Evolutionary conservation across 2,329 filamentous ascomycete species (phyloP).

Genomic region (Macrophomina tecta): DNA sequence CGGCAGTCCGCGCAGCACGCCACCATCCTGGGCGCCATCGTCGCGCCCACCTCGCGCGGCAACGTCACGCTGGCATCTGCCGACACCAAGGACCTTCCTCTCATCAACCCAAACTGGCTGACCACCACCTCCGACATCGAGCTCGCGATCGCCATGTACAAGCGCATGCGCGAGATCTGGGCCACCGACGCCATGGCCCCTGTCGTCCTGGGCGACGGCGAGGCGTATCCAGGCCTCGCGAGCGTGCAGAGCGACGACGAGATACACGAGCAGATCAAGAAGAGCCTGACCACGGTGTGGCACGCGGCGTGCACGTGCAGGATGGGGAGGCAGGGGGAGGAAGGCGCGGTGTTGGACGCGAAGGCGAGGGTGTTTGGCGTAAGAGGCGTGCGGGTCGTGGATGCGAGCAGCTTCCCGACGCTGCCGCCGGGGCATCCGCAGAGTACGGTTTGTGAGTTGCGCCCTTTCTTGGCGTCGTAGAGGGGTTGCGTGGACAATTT

Average conservation of each 20-base stretch:
- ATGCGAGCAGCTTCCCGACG: constrained; percentile 42
- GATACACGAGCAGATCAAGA: constrained; percentile 34
- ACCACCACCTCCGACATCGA: constrained; percentile 40
- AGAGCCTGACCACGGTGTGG: constrained; percentile 39
- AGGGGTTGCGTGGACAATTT: not conserved
- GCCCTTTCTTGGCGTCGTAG: too few species aligned
- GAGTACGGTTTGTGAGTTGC: constrained; percentile 5
- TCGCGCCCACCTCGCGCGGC: constrained; percentile 44
- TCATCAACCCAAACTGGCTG: constrained; percentile 46
- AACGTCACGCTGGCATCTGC: constrained; percentile 41
- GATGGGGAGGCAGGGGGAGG: constrained; percentile 45
- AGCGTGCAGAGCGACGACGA: constrained; percentile 36
- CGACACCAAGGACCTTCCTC: constrained; percentile 36
- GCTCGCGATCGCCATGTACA: constrained; percentile 41
- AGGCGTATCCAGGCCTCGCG: constrained; percentile 37
- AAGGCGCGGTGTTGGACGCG: constrained; percentile 45
- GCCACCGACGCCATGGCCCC: constrained; percentile 33
- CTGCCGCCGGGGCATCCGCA: constrained; percentile 40
- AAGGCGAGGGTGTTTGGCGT: constrained; percentile 47
- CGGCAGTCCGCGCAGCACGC: constrained; percentile 41
- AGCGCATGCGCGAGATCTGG: constrained; percentile 40
- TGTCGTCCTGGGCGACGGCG: constrained; percentile 34
- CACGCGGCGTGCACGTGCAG: constrained; percentile 46
- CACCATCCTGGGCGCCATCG: constrained; percentile 39
- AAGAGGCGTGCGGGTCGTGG: constrained; percentile 46